A percentile compares a stretch with the other conserved stretches of the same genome.
Conservation (phyloP, 441 rosid species). For the Cnidoscolus chayamansa region DNA sequence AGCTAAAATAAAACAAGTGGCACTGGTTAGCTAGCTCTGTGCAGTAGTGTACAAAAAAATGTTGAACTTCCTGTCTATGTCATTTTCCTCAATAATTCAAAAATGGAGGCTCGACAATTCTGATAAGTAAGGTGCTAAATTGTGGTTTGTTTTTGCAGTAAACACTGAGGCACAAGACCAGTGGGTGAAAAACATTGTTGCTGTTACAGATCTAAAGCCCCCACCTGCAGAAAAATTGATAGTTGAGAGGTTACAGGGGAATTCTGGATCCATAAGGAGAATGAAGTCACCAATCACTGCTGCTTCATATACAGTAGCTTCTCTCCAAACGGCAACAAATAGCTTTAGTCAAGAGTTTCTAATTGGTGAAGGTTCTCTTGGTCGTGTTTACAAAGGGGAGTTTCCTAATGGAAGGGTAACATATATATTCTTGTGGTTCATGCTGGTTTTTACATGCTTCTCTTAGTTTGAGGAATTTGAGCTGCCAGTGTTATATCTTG, state of each 20-base stretch:
- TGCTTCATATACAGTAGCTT: slow-evolving; percentile 68
- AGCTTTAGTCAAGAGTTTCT: slow-evolving; percentile 88
- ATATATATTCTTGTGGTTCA: background rate
- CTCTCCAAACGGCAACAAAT: slow-evolving; percentile 81
- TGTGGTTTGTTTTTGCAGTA: slow-evolving; percentile 22
- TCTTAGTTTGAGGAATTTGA: background rate
- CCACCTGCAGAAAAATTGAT: slow-evolving; percentile 62
- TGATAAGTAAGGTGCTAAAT: slow-evolving; percentile 1
- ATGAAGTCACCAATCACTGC: slow-evolving; percentile 74
- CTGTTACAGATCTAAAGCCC: slow-evolving; percentile 33
- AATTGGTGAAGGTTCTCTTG: slow-evolving; percentile 73
- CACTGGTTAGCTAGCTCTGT: background rate
- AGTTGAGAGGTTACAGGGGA: slow-evolving; percentile 46
- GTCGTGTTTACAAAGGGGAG: slow-evolving; percentile 78
- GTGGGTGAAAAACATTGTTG: slow-evolving; percentile 10
- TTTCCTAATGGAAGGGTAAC: slow-evolving; percentile 81
- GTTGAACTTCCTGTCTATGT: background rate
- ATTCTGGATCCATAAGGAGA: slow-evolving; percentile 59
- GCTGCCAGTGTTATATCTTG: background rate
- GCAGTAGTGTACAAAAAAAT: background rate
- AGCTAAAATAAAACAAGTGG: background rate
- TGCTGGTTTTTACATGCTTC: background rate
- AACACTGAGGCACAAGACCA: background rate
- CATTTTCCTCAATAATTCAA: slow-evolving; percentile 8
- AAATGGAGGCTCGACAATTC: slow-evolving; percentile 15